phyloP scores from a whole-genome alignment of 1,284 basidiomycete genomes.

The Lignosus rhinocerotis region DNA sequence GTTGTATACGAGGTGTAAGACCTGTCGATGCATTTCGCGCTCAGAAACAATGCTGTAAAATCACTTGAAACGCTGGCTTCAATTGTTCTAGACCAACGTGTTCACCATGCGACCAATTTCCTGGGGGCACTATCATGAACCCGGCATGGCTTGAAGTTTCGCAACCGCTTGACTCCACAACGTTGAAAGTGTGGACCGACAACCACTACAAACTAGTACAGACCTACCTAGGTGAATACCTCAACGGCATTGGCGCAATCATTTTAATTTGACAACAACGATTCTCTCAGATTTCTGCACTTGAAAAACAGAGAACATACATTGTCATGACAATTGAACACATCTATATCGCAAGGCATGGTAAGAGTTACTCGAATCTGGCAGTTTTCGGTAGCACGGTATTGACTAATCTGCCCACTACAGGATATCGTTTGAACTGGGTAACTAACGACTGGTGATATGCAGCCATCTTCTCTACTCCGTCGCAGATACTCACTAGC shows the following conservation, averaged over 20 bases:
- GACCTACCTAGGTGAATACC: too few species aligned
- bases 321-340: conserved; percentile 50
- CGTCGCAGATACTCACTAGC: not conserved
- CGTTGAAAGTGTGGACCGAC: too few species aligned
- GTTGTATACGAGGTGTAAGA: conserved; percentile 30
- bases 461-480: not conserved
- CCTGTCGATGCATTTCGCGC: conserved; percentile 19
- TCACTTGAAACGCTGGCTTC: not conserved
- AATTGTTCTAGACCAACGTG: too few species aligned
- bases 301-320: not conserved
- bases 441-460: conserved; percentile 61
- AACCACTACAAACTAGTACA: too few species aligned
- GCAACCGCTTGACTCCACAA: too few species aligned
- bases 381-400: not conserved
- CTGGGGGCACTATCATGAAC: too few species aligned
- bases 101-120: too few species aligned
- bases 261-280: too few species aligned
- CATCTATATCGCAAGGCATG: conserved; percentile 82
- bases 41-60: conserved; percentile 4
- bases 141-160: too few species aligned
- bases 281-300: not conserved
- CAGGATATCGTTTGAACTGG: conserved; percentile 79
- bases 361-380: conserved; percentile 39
- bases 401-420: not conserved
- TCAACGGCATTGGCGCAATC: too few species aligned